A percentile compares a stretch with the other conserved stretches of the same genome.
phyloP scores from a whole-genome alignment of 2,329 filamentous ascomycete genomes.

The Colletotrichum ledebouriae region DNA sequence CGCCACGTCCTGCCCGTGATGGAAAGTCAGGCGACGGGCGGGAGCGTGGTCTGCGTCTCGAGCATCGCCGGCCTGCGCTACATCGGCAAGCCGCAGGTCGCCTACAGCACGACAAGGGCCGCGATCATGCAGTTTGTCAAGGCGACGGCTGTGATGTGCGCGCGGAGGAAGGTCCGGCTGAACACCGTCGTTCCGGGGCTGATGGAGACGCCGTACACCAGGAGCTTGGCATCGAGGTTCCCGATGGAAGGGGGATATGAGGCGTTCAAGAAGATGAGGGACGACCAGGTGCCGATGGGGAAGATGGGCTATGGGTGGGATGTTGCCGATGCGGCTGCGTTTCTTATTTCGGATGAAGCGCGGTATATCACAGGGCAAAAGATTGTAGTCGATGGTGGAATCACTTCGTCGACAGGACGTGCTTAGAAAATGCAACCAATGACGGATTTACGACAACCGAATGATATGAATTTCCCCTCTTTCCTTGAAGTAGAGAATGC shows the following conservation, averaged over 20 bases:
- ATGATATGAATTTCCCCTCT: too few species aligned
- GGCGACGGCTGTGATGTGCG: conserved; percentile 64
- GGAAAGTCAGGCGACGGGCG: conserved; percentile 59
- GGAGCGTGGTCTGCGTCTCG: conserved; percentile 62
- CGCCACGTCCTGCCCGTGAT: conserved; percentile 68
- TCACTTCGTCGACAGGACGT: conserved; percentile 53
- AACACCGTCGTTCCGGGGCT: conserved; percentile 70
- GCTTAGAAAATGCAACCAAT: neutral
- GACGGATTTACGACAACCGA: neutral
- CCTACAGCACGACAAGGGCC: conserved; percentile 65
- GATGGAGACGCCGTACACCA: conserved; percentile 65
- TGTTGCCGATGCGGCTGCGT: conserved; percentile 68
- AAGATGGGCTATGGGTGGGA: conserved; percentile 72
- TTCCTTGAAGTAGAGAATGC: too few species aligned
- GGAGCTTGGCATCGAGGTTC: conserved; percentile 59
- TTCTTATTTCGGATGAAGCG: conserved; percentile 63
- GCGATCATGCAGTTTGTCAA: conserved; percentile 65
- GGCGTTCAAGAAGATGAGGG: conserved; percentile 60
- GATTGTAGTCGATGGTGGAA: conserved; percentile 63
- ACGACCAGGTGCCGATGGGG: conserved; percentile 70
- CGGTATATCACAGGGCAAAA: conserved; percentile 71
- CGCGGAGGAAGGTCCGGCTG: conserved; percentile 59
- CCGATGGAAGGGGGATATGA: conserved; percentile 49
- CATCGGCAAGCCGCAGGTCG: conserved; percentile 63
- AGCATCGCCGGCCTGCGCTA: conserved; percentile 65